phyloP scores from a whole-genome alignment of 1,284 basidiomycete genomes.

The Ustilago loliicola region DNA sequence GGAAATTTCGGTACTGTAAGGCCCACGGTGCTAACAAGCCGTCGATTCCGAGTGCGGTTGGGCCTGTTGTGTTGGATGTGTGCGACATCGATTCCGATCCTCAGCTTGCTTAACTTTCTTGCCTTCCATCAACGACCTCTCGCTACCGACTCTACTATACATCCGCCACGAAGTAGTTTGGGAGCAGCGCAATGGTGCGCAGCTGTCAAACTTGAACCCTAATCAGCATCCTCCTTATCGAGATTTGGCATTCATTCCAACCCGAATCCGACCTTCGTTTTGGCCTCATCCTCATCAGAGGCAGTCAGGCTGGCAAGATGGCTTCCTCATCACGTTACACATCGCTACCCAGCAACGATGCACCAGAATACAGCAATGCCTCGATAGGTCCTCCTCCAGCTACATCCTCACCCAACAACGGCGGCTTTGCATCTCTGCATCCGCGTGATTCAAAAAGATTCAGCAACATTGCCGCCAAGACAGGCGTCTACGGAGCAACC shows the following conservation, averaged over 20 bases:
- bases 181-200: too few species aligned
- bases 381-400: background rate
- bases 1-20: too few species aligned
- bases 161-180: too few species aligned
- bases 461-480: conserved; percentile 6
- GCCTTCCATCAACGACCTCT: too few species aligned
- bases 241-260: background rate
- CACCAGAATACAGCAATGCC: background rate
- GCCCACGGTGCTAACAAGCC: too few species aligned
- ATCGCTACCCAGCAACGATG: conserved; percentile 12
- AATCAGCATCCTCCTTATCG: background rate
- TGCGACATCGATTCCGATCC: too few species aligned
- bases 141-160: too few species aligned
- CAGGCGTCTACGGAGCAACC: conserved; percentile 22
- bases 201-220: too few species aligned
- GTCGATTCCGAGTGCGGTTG: too few species aligned
- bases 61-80: too few species aligned
- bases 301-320: conserved; percentile 2
- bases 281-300: background rate
- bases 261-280: background rate
- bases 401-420: conserved; percentile 1
- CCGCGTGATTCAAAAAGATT: background rate
- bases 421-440: background rate
- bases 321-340: conserved; percentile 26
- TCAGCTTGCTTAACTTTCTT: too few species aligned